Evolutionary conservation across 331 rosid genomes (phyloP).

Genomic region (Malus hybrid): DNA sequence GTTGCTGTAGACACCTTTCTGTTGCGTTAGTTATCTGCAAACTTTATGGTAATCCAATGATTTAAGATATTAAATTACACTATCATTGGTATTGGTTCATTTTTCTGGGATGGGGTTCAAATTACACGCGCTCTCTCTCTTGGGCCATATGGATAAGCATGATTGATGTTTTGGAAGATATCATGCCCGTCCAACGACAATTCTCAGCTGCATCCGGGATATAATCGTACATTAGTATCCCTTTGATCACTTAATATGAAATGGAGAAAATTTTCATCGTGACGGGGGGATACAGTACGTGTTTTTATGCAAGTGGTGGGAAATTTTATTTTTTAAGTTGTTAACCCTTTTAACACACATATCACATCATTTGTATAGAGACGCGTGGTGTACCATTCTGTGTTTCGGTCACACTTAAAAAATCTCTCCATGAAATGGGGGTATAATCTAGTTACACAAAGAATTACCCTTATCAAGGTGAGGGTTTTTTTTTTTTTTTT

Average conservation of each 20-base stretch:
- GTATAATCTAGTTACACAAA: too few relatives aligned
- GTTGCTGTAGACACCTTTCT: neutral
- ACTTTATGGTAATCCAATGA: constrained; percentile 6
- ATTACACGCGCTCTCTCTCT: neutral
- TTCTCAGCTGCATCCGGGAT: neutral
- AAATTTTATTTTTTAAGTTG: too few relatives aligned
- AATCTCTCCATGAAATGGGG: too few relatives aligned
- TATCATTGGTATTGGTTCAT: neutral
- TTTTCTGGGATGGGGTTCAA: neutral
- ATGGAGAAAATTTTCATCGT: too few relatives aligned
- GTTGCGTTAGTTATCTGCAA: neutral
- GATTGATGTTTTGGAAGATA: neutral
- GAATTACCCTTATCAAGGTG: too few relatives aligned
- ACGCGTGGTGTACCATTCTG: too few relatives aligned
- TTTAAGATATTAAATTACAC: neutral
- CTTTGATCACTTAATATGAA: neutral
- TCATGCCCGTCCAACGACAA: neutral
- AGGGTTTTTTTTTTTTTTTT: too few relatives aligned
- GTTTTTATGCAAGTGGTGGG: too few relatives aligned
- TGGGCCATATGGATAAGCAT: neutral
- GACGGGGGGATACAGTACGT: too few relatives aligned
- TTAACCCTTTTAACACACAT: too few relatives aligned
- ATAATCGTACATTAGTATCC: neutral
- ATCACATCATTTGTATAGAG: too few relatives aligned
- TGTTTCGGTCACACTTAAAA: too few relatives aligned